Conservation (phyloP, 495 filamentous ascomycete species). For the Aeminium ludgeri region DNA sequence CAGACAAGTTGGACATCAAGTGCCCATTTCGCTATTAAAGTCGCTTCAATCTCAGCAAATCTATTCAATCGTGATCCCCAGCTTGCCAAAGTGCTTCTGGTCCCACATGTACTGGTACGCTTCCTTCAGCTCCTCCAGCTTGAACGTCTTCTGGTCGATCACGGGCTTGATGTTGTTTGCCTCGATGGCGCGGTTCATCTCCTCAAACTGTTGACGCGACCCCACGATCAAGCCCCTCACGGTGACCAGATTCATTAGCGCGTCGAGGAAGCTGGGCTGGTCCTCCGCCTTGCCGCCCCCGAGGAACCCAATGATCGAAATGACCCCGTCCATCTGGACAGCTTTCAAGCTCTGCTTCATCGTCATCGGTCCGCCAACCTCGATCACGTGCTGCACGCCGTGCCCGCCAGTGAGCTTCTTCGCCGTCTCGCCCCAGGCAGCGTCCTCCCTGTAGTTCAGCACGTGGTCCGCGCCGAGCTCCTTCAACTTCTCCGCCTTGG, state of each 20-base stretch:
- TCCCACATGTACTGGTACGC: slow-evolving; percentile 43
- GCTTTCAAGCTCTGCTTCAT: slow-evolving; percentile 19
- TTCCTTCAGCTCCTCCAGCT: slow-evolving; percentile 21
- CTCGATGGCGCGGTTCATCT: slow-evolving; percentile 27
- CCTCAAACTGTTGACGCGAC: slow-evolving; percentile 23
- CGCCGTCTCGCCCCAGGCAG: slow-evolving; percentile 63
- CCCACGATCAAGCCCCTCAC: slow-evolving; percentile 26
- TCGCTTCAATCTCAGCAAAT: neutral
- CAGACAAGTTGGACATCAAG: too few relatives aligned
- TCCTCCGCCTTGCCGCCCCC: slow-evolving; percentile 21
- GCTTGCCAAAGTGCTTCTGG: slow-evolving; percentile 63
- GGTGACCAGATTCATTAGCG: slow-evolving; percentile 21
- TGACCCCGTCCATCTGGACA: slow-evolving; percentile 26
- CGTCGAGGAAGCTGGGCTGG: slow-evolving; percentile 23
- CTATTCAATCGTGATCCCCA: slow-evolving; percentile 47
- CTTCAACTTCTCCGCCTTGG: slow-evolving; percentile 50
- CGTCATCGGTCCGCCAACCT: slow-evolving; percentile 28
- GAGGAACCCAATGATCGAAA: slow-evolving; percentile 28
- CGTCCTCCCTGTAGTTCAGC: slow-evolving; percentile 55
- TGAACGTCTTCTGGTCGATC: slow-evolving; percentile 26
- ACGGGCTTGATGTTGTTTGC: slow-evolving; percentile 26
- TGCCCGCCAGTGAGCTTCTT: slow-evolving; percentile 40
- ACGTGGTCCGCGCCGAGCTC: slow-evolving; percentile 61
- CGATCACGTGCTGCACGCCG: slow-evolving; percentile 50
- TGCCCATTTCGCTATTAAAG: too few relatives aligned